These are phyloP conservation scores for Barnettozyma wickerhamii DNA, from an alignment of 805 yeast species.

Conservation along the genomic window DNA sequence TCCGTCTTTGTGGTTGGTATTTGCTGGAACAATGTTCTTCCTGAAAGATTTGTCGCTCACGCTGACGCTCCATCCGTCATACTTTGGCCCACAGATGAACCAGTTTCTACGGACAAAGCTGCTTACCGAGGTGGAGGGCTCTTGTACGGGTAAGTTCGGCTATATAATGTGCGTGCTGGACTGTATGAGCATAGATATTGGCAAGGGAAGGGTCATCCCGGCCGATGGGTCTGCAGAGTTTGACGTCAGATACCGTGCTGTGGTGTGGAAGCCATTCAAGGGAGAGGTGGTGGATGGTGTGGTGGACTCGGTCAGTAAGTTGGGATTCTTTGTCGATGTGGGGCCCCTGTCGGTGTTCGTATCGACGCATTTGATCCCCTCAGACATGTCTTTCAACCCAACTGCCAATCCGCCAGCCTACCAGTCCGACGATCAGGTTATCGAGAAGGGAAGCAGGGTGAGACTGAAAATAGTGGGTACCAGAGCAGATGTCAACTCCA, in stretches of 20 bases:
- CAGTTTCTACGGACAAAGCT: constrained; percentile 86
- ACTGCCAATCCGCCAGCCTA: constrained; percentile 98
- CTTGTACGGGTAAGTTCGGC: constrained; percentile 98
- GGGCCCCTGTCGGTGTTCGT: constrained; percentile 96
- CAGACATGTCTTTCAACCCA: constrained; percentile 90
- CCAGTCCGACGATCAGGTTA: constrained; percentile 90
- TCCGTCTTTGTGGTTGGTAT: no score
- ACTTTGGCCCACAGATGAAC: constrained; percentile 97
- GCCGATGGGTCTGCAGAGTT: constrained; percentile 94
- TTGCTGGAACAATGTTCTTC: constrained; percentile 39
- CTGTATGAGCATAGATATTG: constrained; percentile 91
- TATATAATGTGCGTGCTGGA: constrained; percentile 95
- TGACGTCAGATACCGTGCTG: constrained; percentile 92
- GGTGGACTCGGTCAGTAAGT: constrained; percentile 86
- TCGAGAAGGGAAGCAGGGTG: constrained; percentile 90
- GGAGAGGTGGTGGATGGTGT: constrained; percentile 98
- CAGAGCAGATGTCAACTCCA: constrained; percentile 94
- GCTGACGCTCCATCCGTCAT: constrained; percentile 93
- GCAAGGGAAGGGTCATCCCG: constrained; percentile 88
- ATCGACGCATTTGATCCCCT: constrained; percentile 90
- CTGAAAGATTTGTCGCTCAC: constrained; percentile 86
- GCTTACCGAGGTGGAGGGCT: constrained; percentile 94
- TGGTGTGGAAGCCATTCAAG: constrained; percentile 97
- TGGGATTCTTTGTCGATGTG: constrained; percentile 97
- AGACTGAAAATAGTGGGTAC: constrained; percentile 96